Evolutionary conservation across 345 rosid genomes (phyloP).

Genomic region (Citropsis articulata): DNA sequence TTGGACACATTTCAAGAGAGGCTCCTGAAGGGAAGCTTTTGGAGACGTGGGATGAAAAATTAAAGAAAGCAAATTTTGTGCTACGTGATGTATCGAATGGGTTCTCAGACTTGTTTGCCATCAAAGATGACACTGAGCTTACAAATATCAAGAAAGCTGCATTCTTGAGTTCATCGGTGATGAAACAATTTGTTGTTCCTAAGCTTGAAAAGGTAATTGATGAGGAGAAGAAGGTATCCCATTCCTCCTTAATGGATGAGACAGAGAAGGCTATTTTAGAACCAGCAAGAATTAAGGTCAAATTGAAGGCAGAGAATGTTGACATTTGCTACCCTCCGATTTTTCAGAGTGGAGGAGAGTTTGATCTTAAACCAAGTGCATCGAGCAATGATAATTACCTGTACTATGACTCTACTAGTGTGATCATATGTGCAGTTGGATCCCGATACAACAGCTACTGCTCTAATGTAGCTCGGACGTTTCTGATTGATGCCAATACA

Average conservation of each 20-base stretch:
- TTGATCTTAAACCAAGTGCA: slow-evolving; percentile 52
- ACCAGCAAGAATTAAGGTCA: slow-evolving; percentile 41
- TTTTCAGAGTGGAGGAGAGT: slow-evolving; percentile 53
- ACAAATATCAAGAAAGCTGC: slow-evolving; percentile 48
- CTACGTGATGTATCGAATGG: slow-evolving; percentile 40
- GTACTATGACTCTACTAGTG: slow-evolving; percentile 48
- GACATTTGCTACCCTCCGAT: slow-evolving; percentile 57
- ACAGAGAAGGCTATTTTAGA: slow-evolving; percentile 50
- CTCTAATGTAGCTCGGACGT: slow-evolving; percentile 49
- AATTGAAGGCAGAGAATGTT: slow-evolving; percentile 54
- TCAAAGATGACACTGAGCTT: slow-evolving; percentile 43
- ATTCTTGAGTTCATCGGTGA: slow-evolving; percentile 34
- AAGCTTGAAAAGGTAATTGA: slow-evolving; percentile 54
- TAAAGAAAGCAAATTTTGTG: slow-evolving; percentile 26
- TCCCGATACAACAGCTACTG: slow-evolving; percentile 53
- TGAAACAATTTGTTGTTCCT: slow-evolving; percentile 52
- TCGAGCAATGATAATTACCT: slow-evolving; percentile 47
- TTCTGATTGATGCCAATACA: slow-evolving; percentile 47
- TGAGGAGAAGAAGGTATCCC: slow-evolving; percentile 50
- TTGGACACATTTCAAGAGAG: slow-evolving; percentile 43
- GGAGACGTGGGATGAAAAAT: slow-evolving; percentile 44
- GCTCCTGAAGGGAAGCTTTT: slow-evolving; percentile 49
- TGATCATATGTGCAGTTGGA: slow-evolving; percentile 52
- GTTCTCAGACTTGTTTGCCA: slow-evolving; percentile 48
- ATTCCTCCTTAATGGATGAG: slow-evolving; percentile 49